Evolutionary conservation across 1,284 basidiomycete species (phyloP).

Genomic region (Ceratobasidium sp.): DNA sequence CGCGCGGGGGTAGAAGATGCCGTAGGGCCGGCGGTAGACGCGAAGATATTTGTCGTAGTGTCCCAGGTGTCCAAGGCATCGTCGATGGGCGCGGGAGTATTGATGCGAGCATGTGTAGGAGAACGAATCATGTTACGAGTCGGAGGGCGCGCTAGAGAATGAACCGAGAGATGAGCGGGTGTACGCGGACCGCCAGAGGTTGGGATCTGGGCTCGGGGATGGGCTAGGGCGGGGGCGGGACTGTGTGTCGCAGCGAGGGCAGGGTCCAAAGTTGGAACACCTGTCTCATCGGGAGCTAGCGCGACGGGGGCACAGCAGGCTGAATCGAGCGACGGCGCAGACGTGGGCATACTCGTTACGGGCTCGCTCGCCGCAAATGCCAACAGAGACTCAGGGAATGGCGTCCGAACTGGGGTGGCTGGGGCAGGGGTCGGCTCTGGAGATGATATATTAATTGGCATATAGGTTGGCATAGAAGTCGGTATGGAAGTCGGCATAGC

Average conservation of each 20-base stretch:
- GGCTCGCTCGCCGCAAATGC: not conserved
- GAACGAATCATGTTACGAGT: not conserved
- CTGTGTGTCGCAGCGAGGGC: not conserved
- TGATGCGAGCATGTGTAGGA: not conserved
- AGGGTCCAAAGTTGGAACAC: not conserved
- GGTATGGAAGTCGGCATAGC: not conserved
- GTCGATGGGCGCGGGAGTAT: not conserved
- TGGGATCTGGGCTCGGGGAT: not conserved
- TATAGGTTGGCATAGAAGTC: not conserved
- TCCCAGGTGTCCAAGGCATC: not conserved
- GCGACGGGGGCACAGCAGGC: not conserved
- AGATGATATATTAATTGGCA: not conserved
- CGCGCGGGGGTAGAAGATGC: no score
- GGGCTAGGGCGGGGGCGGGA: not conserved
- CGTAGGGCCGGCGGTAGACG: no score
- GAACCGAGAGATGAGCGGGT: not conserved
- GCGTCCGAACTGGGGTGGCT: not conserved
- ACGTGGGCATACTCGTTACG: not conserved
- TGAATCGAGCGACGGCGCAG: not conserved
- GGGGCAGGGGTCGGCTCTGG: not conserved
- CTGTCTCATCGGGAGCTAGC: not conserved
- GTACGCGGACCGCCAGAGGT: not conserved
- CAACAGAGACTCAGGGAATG: not conserved
- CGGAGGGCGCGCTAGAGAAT: not conserved
- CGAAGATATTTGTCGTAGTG: no score